These are phyloP conservation scores for Colletotrichum sidae DNA, from an alignment of 2,329 filamentous ascomycete species.

Conservation along the genomic window DNA sequence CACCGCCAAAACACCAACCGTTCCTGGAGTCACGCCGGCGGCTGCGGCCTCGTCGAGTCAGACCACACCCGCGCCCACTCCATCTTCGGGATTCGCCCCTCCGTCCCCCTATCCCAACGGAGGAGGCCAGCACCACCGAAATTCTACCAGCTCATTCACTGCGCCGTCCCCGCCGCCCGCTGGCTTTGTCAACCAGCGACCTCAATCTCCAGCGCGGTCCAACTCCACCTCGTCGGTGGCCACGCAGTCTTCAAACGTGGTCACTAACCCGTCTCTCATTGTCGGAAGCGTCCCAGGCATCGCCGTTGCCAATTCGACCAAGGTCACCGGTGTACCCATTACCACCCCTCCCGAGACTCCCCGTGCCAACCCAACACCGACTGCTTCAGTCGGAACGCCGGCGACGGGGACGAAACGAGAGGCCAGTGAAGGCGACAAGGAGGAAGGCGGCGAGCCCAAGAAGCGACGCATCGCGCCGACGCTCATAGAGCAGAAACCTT, in stretches of 20 bases:
- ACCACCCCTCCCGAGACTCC: constrained; percentile 94
- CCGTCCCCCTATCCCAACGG: constrained; percentile 67
- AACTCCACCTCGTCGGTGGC: constrained; percentile 86
- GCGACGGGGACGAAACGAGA: constrained; percentile 65
- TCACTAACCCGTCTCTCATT: constrained; percentile 84
- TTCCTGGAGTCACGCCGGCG: constrained; percentile 43
- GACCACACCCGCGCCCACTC: constrained; percentile 77
- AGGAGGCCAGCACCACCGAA: constrained; percentile 66
- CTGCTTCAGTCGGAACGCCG: constrained; percentile 38
- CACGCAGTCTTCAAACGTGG: constrained; percentile 71
- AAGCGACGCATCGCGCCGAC: constrained; percentile 79
- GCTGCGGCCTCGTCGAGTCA: constrained; percentile 62
- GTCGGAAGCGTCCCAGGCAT: constrained; percentile 82
- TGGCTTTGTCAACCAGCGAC: constrained; percentile 71
- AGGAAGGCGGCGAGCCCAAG: constrained; percentile 69
- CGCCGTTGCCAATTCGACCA: constrained; percentile 77
- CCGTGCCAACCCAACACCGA: constrained; percentile 55
- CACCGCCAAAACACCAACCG: constrained; percentile 58
- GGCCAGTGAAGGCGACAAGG: constrained; percentile 65
- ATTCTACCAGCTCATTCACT: constrained; percentile 67
- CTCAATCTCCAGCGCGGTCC: constrained; percentile 84
- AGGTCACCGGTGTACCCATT: constrained; percentile 74
- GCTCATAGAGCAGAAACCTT: constrained; percentile 53
- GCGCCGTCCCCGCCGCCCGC: constrained; percentile 69
- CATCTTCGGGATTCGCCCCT: constrained; percentile 72